A percentile compares a stretch with the other conserved stretches of the same genome.
phyloP scores from a whole-genome alignment of 1,139 yeast species.

The Blastobotrys persicus region DNA sequence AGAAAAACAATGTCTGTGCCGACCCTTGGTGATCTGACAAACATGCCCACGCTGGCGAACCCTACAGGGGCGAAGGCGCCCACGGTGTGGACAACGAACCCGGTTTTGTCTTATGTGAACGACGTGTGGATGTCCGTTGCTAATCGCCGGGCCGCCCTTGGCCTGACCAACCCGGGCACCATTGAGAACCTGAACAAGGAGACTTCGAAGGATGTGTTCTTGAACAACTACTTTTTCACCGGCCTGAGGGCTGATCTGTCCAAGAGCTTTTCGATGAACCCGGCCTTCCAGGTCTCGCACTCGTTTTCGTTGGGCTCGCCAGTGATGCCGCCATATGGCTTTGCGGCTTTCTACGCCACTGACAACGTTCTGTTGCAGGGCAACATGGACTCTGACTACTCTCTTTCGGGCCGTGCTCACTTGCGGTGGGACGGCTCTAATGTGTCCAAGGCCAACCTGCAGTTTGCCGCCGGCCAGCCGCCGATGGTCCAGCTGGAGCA shows the following conservation, averaged over 20 bases:
- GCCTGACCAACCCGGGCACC: slow-evolving; percentile 89
- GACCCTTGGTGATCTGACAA: slow-evolving; percentile 29
- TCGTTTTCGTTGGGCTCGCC: slow-evolving; percentile 87
- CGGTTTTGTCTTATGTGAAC: slow-evolving; percentile 75
- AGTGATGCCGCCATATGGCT: slow-evolving; percentile 86
- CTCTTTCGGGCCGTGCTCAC: slow-evolving; percentile 86
- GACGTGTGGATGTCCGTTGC: slow-evolving; percentile 69
- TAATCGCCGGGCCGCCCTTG: slow-evolving; percentile 78
- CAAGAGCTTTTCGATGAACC: slow-evolving; percentile 86
- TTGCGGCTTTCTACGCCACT: slow-evolving; percentile 85
- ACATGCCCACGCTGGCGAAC: slow-evolving; percentile 22
- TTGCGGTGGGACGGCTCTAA: slow-evolving; percentile 85
- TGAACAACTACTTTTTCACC: slow-evolving; percentile 86
- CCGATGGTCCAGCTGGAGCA: slow-evolving; percentile 96
- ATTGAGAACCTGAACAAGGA: slow-evolving; percentile 92
- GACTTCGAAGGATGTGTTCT: slow-evolving; percentile 88
- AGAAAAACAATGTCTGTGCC: slow-evolving; percentile 27
- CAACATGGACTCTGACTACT: slow-evolving; percentile 80
- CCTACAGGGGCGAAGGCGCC: slow-evolving; percentile 25
- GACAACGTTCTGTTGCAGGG: slow-evolving; percentile 89
- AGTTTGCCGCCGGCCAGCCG: slow-evolving; percentile 86
- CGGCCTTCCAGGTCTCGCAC: slow-evolving; percentile 97
- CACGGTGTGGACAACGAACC: slow-evolving; percentile 76
- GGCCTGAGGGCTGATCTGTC: slow-evolving; percentile 96
- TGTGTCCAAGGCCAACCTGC: slow-evolving; percentile 82